These are phyloP conservation scores for Melaleuca alternifolia DNA, from an alignment of 345 rosid genomes.

Conservation along the genomic window DNA sequence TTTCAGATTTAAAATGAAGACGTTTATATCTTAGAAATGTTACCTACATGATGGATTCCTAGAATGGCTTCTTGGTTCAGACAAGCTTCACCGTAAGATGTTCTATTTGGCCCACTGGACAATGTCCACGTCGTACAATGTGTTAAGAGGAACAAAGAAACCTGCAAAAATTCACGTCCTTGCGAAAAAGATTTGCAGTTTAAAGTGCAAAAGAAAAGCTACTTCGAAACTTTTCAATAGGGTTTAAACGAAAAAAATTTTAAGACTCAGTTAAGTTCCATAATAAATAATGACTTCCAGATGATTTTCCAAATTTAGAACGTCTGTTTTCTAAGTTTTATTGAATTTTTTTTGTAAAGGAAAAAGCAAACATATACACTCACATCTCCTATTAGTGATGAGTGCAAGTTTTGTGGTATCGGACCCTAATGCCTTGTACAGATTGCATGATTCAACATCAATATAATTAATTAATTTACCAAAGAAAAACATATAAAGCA, in stretches of 20 bases:
- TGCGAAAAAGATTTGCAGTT: background rate
- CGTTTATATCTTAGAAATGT: background rate
- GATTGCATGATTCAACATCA: too few relatives aligned
- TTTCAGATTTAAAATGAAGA: background rate
- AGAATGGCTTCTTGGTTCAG: background rate
- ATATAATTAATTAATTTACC: too few relatives aligned
- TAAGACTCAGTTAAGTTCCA: background rate
- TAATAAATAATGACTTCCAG: background rate
- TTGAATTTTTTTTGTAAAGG: background rate
- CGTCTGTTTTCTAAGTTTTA: background rate
- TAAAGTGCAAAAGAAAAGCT: background rate
- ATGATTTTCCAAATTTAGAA: background rate
- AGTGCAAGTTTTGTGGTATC: too few relatives aligned
- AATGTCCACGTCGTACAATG: background rate
- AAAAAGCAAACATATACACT: background rate
- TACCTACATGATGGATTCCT: background rate
- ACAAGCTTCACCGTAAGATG: background rate
- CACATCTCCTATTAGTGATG: too few relatives aligned
- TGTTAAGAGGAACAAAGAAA: background rate
- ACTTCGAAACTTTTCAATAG: background rate
- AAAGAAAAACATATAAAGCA: too few relatives aligned
- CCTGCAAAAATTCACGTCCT: background rate
- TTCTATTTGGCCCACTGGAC: background rate
- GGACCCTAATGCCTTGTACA: too few relatives aligned
- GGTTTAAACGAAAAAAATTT: background rate